Evolutionary conservation across 305 asterid species (phyloP).

Genomic region (Euphrasia arctica): DNA sequence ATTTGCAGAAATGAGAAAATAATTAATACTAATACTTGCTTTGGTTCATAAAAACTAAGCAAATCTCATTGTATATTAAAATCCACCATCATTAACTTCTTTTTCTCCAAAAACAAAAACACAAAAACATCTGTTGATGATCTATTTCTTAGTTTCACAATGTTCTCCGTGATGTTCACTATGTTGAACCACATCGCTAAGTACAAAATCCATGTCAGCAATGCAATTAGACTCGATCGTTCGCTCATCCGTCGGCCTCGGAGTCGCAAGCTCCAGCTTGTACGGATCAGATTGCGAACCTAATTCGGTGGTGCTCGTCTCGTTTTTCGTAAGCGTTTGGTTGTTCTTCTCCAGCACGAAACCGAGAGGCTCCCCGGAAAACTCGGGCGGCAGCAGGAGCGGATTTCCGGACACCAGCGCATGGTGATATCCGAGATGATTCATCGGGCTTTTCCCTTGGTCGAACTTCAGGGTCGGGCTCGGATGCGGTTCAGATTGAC

Average conservation of each 20-base stretch:
- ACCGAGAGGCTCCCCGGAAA: constrained; percentile 27
- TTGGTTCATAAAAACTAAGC: no score
- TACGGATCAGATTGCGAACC: constrained; percentile 25
- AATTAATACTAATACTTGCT: no score
- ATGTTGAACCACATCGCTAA: constrained; percentile 29
- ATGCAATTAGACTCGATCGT: constrained; percentile 23
- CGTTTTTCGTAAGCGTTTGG: constrained; percentile 21
- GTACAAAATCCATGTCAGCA: constrained; percentile 35
- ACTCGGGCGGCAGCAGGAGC: constrained; percentile 41
- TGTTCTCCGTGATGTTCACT: constrained; percentile 22
- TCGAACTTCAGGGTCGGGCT: constrained; percentile 31
- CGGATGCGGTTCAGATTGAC: constrained; percentile 23
- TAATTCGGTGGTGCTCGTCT: constrained; percentile 13
- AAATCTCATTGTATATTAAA: no score
- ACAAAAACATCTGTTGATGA: no score
- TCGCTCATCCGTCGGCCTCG: constrained; percentile 29
- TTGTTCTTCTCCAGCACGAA: constrained; percentile 29
- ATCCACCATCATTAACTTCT: no score
- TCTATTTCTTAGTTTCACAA: constrained; percentile 17
- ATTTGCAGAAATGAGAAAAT: no score
- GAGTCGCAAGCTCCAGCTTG: constrained; percentile 38
- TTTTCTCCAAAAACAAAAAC: no score
- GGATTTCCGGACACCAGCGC: constrained; percentile 42
- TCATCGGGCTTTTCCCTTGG: constrained; percentile 27
- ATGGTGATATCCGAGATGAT: constrained; percentile 35